Percentiles rank a stretch among this genome's conserved stretches.
Evolutionary conservation across 345 rosid species (phyloP).

Genomic region (Populus alba): DNA sequence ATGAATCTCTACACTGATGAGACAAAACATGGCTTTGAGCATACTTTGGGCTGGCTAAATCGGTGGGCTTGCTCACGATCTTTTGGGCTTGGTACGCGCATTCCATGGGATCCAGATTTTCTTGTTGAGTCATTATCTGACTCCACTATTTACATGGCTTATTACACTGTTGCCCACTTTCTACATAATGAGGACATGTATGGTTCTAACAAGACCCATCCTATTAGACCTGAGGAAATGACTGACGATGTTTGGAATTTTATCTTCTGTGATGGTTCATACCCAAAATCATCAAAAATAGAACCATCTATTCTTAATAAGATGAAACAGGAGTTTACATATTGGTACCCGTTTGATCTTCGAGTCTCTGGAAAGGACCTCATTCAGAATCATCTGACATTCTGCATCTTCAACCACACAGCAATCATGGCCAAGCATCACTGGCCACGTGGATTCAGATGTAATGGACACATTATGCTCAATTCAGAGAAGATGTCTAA

Average conservation of each 20-base stretch:
- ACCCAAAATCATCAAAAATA: slow-evolving; percentile 62
- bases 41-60: slow-evolving; percentile 88
- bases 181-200: slow-evolving; percentile 81
- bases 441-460: slow-evolving; percentile 95
- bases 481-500: slow-evolving; percentile 96
- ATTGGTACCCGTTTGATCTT: slow-evolving; percentile 96
- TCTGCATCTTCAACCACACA: slow-evolving; percentile 78
- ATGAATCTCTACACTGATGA: slow-evolving; percentile 87
- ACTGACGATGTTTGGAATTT: slow-evolving; percentile 92
- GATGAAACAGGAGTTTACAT: slow-evolving; percentile 95
- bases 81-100: slow-evolving; percentile 93
- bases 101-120: slow-evolving; percentile 92
- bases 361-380: slow-evolving; percentile 97
- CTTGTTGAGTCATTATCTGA: slow-evolving; percentile 92
- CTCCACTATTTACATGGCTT: slow-evolving; percentile 89
- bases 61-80: slow-evolving; percentile 99
- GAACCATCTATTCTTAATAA: slow-evolving; percentile 52
- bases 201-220: slow-evolving; percentile 42
- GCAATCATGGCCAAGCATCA: slow-evolving; percentile 70
- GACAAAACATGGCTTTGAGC: slow-evolving; percentile 84
- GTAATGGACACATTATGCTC: slow-evolving; percentile 94
- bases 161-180: slow-evolving; percentile 81
- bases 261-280: slow-evolving; percentile 67
- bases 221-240: slow-evolving; percentile 65
- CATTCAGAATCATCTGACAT: slow-evolving; percentile 91